A percentile compares a stretch with the other conserved stretches of the same genome.
Conservation (phyloP, 768 basidiomycete species). For the Termitomyces sp. region DNA sequence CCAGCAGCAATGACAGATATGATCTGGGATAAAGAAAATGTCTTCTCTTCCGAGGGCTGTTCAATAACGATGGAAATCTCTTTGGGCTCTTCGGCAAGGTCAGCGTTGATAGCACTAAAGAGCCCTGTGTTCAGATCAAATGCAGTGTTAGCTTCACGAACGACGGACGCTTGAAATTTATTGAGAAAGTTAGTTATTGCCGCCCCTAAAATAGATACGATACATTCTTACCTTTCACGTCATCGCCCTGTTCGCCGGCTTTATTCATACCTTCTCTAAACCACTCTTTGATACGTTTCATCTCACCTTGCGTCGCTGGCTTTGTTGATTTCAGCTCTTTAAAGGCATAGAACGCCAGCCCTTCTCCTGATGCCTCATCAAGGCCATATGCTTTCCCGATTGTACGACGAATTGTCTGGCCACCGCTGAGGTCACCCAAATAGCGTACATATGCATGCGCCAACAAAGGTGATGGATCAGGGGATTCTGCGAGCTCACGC, state of each 20-base stretch:
- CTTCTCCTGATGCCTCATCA: conserved; percentile 46
- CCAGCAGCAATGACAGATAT: conserved; percentile 33
- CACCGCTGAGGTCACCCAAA: conserved; percentile 77
- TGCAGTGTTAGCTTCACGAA: conserved; percentile 46
- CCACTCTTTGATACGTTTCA: conserved; percentile 76
- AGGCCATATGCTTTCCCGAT: conserved; percentile 69
- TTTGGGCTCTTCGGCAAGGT: conserved; percentile 16
- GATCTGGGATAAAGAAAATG: conserved; percentile 32
- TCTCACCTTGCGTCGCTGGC: conserved; percentile 49
- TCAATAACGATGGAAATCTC: conserved; percentile 14
- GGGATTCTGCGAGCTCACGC: conserved; percentile 38
- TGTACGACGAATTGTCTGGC: conserved; percentile 62
- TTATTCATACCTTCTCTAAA: conserved; percentile 54
- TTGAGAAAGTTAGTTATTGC: not conserved
- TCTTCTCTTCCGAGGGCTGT: conserved; percentile 17
- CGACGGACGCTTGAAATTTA: conserved; percentile 33
- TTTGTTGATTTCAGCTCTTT: conserved; percentile 47
- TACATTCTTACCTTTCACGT: conserved; percentile 37
- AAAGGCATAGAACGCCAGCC: conserved; percentile 69
- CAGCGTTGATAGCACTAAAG: conserved; percentile 34
- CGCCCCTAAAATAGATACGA: not conserved
- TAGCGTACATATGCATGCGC: conserved; percentile 84
- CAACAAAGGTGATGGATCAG: conserved; percentile 52
- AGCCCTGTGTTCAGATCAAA: conserved; percentile 48
- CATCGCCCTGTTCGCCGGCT: conserved; percentile 38